These are phyloP conservation scores for Ciborinia camelliae DNA, from an alignment of 2,329 filamentous ascomycete species.

Conservation along the genomic window DNA sequence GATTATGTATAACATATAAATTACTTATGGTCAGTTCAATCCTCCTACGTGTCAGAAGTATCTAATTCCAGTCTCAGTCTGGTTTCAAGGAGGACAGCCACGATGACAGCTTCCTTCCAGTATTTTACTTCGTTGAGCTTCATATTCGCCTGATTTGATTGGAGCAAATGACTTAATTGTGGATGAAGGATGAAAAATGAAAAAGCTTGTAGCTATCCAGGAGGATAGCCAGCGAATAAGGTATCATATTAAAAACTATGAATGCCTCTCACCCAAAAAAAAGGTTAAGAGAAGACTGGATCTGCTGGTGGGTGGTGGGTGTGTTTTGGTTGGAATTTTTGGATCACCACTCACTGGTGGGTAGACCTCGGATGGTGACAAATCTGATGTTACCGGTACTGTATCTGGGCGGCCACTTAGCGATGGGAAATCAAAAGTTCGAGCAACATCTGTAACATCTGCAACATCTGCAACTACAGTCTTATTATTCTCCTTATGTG, in stretches of 20 bases:
- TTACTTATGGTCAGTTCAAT: not conserved
- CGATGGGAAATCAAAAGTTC: not conserved
- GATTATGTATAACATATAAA: not conserved
- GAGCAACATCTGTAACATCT: not conserved
- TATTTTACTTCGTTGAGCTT: not conserved
- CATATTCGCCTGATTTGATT: not conserved
- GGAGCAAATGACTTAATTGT: not conserved
- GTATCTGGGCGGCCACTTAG: not conserved
- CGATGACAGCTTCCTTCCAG: not conserved
- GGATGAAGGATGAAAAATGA: not conserved
- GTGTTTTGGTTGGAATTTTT: not conserved
- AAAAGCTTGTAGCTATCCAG: not conserved
- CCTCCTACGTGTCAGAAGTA: conserved; percentile 8
- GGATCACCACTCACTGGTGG: too few relatives aligned
- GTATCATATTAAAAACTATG: not conserved
- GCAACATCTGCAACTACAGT: not conserved
- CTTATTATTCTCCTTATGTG: not conserved
- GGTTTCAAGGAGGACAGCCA: conserved; percentile 4
- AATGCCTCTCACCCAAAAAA: too few relatives aligned
- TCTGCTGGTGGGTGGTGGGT: too few relatives aligned
- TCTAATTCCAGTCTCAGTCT: not conserved
- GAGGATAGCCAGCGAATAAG: not conserved
- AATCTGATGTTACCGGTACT: not conserved
- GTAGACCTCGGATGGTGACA: conserved; percentile 2
- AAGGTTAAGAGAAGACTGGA: not conserved